Evolutionary conservation across 2,329 filamentous ascomycete genomes (phyloP).

Genomic region (Juglanconis oblonga): DNA sequence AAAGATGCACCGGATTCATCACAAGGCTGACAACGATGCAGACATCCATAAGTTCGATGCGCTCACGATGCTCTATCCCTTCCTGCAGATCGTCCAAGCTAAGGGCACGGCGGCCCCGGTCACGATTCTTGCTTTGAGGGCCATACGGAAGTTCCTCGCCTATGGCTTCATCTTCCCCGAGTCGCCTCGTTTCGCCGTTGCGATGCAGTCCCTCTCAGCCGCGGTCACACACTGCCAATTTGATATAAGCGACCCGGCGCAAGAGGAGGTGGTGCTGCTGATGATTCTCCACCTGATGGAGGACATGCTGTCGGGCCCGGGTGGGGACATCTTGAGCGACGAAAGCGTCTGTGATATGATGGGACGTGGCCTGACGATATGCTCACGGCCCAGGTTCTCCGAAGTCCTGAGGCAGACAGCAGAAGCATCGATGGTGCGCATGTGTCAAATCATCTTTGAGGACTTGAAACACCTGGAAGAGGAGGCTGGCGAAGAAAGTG

Average conservation of each 20-base stretch:
- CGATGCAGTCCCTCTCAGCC: slow-evolving; percentile 91
- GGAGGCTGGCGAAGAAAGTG: slow-evolving; percentile 65
- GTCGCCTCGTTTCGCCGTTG: slow-evolving; percentile 83
- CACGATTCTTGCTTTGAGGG: slow-evolving; percentile 88
- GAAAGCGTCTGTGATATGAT: slow-evolving; percentile 99
- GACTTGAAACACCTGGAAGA: slow-evolving; percentile 83
- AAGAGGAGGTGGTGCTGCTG: slow-evolving; percentile 91
- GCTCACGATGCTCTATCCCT: slow-evolving; percentile 83
- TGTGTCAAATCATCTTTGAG: slow-evolving; percentile 98
- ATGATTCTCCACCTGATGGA: slow-evolving; percentile 98
- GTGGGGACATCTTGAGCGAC: slow-evolving; percentile 90
- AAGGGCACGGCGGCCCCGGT: slow-evolving; percentile 96
- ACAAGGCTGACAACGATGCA: slow-evolving; percentile 34
- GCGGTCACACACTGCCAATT: slow-evolving; percentile 98
- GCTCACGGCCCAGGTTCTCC: slow-evolving; percentile 87
- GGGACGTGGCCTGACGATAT: slow-evolving; percentile 96
- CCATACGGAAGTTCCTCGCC: slow-evolving; percentile 93
- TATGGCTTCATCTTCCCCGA: slow-evolving; percentile 85
- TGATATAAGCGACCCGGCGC: slow-evolving; percentile 90
- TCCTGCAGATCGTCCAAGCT: slow-evolving; percentile 93
- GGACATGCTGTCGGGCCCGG: slow-evolving; percentile 91
- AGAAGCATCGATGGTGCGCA: slow-evolving; percentile 95
- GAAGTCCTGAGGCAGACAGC: slow-evolving; percentile 87
- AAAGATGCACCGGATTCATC: background rate
- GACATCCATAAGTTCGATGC: slow-evolving; percentile 89